Percentiles rank a stretch among this genome's conserved stretches.
phyloP scores from a whole-genome alignment of 345 rosid species.

The Geranium rotundifolium region DNA sequence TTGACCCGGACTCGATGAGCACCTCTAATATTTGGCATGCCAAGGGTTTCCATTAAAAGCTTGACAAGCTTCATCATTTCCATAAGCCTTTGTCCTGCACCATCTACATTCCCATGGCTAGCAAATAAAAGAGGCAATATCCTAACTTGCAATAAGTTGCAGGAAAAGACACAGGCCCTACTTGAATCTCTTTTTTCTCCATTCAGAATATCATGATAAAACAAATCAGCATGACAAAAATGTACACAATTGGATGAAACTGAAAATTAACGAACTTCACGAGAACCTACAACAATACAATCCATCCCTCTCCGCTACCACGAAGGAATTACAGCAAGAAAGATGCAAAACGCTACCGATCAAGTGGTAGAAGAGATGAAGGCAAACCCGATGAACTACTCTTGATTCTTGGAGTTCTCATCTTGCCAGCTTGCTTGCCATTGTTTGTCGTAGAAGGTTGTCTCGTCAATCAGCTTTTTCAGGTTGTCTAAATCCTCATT shows the following conservation, averaged over 20 bases:
- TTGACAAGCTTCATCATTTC: too few species aligned
- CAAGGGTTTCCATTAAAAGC: too few species aligned
- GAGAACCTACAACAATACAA: neutral
- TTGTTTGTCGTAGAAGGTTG: constrained; percentile 83
- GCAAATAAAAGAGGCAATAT: too few species aligned
- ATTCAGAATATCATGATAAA: neutral
- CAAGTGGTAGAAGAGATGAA: neutral
- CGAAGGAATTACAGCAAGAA: neutral
- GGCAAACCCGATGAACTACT: constrained; percentile 3
- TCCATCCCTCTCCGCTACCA: neutral
- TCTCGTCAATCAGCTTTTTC: constrained; percentile 68
- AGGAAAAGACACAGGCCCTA: too few species aligned
- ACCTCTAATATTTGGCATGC: too few species aligned
- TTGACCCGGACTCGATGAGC: too few species aligned
- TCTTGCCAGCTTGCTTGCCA: constrained; percentile 96
- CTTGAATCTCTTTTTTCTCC: neutral
- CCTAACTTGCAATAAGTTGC: too few species aligned
- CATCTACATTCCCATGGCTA: too few species aligned
- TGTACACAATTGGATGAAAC: neutral
- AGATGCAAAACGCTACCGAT: too few species aligned
- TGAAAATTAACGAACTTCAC: too few species aligned
- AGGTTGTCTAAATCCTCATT: constrained; percentile 69
- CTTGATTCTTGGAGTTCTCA: constrained; percentile 23
- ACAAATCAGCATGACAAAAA: too few species aligned
- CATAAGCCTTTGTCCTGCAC: too few species aligned